A percentile compares a stretch with the other conserved stretches of the same genome.
These are phyloP conservation scores for Castanospermum australe DNA, from an alignment of 306 rosid genomes.

Conservation along the genomic window DNA sequence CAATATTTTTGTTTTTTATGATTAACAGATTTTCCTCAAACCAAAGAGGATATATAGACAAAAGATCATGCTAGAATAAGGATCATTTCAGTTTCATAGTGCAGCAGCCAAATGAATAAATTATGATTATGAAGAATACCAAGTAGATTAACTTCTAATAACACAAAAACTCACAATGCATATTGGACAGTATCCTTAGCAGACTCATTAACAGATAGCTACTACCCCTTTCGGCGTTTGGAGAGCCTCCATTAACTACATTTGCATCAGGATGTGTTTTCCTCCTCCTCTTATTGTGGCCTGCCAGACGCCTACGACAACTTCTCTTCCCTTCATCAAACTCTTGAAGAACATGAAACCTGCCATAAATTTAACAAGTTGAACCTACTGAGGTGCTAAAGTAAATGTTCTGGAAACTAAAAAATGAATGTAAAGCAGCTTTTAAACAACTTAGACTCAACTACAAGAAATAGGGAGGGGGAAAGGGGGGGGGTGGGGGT, in stretches of 20 bases:
- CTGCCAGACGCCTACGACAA: slow-evolving; percentile 94
- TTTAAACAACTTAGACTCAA: neutral
- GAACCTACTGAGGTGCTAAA: slow-evolving; percentile 28
- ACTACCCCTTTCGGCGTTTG: slow-evolving; percentile 74
- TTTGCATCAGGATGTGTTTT: slow-evolving; percentile 67
- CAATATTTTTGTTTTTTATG: neutral
- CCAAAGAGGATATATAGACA: neutral
- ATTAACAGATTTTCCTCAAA: neutral
- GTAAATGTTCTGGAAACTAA: slow-evolving; percentile 20
- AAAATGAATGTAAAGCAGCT: neutral
- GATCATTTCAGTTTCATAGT: neutral
- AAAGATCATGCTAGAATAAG: neutral
- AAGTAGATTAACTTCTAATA: slow-evolving; percentile 9
- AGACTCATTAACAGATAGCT: slow-evolving; percentile 72
- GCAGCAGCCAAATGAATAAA: slow-evolving; percentile 18
- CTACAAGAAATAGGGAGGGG: neutral
- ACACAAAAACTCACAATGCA: slow-evolving; percentile 69
- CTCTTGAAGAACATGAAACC: slow-evolving; percentile 96
- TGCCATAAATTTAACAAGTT: slow-evolving; percentile 47
- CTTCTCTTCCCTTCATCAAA: slow-evolving; percentile 98
- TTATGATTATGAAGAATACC: neutral
- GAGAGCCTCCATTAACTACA: slow-evolving; percentile 58
- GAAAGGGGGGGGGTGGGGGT: neutral
- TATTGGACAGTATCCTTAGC: slow-evolving; percentile 75
- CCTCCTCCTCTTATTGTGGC: slow-evolving; percentile 93